Base-by-base conservation (phyloP, 805 yeast genomes). In the Cyberlindnera euphorbiiphila region DNA sequence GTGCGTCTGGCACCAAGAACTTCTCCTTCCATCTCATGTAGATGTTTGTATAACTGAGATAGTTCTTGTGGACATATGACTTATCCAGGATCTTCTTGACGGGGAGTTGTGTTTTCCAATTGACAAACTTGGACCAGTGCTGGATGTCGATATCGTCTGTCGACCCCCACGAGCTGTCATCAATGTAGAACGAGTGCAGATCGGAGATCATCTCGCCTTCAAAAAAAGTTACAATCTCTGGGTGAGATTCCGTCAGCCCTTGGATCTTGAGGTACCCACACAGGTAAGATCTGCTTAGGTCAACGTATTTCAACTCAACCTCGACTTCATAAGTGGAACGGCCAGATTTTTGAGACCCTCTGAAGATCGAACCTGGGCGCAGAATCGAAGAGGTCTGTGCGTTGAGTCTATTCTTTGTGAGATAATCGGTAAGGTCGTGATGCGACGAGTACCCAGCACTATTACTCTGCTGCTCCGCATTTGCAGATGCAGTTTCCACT, bases 11-110 rank as follows among this genome's bases (percentile, higher is more conserved):
- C 8, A 85, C 79, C 43, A 89, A 62, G 54, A 87, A 87, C 52
- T 79, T 76, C 60, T 89, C 98, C 62, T 89, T 89, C 98, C 98
- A 89, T 49, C 96, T 71, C 96, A 89, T 89, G 57, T 78, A 89
- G 6, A 89, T 61, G 51, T 65, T 72, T 41, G 78, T 71, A 44
- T 69, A 62, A 32, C 65, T 49, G 29, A 61, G 34, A 34, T 53
- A 62, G 41, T 65, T 52, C 25, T 43, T 48, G 36, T 55, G 56
- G 12, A 51, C 25, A 40, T 53, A 56, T 11, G 42, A 42, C 37
- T 43, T 37, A 4, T 38, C 38, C 14, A 44, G 22, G 11, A 47
- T 47, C 24, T 42, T 34, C 37, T 50, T 45, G 14, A 37, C 34
- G 8, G 45, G 51, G 14, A 36, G 21, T 24, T 25, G 22, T 11